Percentiles rank a stretch among this genome's conserved stretches.
Evolutionary conservation across 306 rosid genomes (phyloP).

Genomic region (Quercus aquifolioides): DNA sequence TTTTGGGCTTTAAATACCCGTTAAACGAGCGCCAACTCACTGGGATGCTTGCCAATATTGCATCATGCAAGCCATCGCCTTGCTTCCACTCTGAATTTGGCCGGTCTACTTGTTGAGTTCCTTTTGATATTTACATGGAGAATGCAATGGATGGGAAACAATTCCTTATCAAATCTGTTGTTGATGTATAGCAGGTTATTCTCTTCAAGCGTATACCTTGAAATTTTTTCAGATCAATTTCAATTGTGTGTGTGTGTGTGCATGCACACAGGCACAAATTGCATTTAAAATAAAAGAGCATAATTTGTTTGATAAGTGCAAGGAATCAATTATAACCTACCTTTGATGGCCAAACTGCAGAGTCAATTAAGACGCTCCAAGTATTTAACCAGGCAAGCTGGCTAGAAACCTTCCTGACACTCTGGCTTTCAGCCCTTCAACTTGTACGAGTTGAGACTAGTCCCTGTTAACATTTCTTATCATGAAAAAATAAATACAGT

Average conservation of each 20-base stretch:
- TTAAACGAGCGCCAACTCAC: constrained; percentile 37
- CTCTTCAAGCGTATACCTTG: constrained; percentile 7
- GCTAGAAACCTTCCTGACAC: too few relatives aligned
- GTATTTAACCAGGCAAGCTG: too few relatives aligned
- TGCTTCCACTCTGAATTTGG: constrained; percentile 36
- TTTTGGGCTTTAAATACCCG: constrained; percentile 36
- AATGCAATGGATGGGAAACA: constrained; percentile 72
- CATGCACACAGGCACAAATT: neutral
- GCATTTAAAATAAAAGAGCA: neutral
- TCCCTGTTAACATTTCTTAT: constrained; percentile 28
- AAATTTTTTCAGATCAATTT: constrained; percentile 16
- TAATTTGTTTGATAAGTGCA: constrained; percentile 3
- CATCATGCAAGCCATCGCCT: constrained; percentile 27
- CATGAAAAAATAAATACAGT: constrained; percentile 9
- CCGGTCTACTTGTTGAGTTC: constrained; percentile 60
- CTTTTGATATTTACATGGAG: constrained; percentile 69
- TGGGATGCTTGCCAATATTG: constrained; percentile 7
- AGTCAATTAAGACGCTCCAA: too few relatives aligned
- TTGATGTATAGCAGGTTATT: constrained; percentile 59
- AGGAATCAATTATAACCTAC: constrained; percentile 21
- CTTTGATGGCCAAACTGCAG: constrained; percentile 52
- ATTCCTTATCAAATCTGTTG: constrained; percentile 57
- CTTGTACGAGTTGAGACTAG: constrained; percentile 77
- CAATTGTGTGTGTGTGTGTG: neutral
- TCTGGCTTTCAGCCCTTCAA: constrained; percentile 70